These are phyloP conservation scores for Warburgia ugandensis DNA, from an alignment of 164 flowering plant genomes.

Conservation along the genomic window DNA sequence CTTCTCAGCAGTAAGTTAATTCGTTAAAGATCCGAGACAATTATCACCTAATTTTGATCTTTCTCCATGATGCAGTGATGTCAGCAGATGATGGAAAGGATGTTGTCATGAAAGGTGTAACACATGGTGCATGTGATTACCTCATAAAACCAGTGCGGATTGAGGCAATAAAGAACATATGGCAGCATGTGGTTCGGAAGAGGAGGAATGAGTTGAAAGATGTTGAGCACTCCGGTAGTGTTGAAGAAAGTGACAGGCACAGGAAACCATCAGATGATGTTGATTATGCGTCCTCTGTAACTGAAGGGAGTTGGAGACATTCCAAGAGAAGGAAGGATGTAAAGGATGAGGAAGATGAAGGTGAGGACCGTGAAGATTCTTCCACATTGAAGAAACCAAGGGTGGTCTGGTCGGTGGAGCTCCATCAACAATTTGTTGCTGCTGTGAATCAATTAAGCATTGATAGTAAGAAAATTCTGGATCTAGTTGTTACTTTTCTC, in stretches of 20 bases:
- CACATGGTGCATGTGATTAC: slow-evolving; percentile 94
- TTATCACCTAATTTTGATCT: background rate
- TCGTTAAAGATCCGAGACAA: too few species aligned
- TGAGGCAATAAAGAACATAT: slow-evolving; percentile 82
- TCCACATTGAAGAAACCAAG: slow-evolving; percentile 79
- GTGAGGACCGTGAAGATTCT: slow-evolving; percentile 52
- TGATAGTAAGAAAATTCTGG: slow-evolving; percentile 56
- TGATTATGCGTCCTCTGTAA: slow-evolving; percentile 68
- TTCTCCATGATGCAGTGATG: slow-evolving; percentile 57
- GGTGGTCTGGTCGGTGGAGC: slow-evolving; percentile 95
- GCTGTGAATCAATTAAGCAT: slow-evolving; percentile 87
- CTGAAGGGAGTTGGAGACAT: slow-evolving; percentile 66
- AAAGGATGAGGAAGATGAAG: slow-evolving; percentile 67
- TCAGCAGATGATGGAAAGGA: slow-evolving; percentile 74
- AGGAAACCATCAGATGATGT: slow-evolving; percentile 47
- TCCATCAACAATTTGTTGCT: slow-evolving; percentile 82
- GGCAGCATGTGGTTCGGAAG: slow-evolving; percentile 96
- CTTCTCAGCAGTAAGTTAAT: too few species aligned
- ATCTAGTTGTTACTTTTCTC: background rate
- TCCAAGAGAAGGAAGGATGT: slow-evolving; percentile 54
- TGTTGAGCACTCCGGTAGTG: slow-evolving; percentile 61
- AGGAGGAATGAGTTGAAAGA: slow-evolving; percentile 66
- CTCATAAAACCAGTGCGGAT: slow-evolving; percentile 83
- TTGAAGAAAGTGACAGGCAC: slow-evolving; percentile 53
- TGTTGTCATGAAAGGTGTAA: slow-evolving; percentile 88